Percentiles rank a stretch among this genome's conserved stretches.
Conservation (phyloP, 805 yeast species). For the Starmerella bombi region DNA sequence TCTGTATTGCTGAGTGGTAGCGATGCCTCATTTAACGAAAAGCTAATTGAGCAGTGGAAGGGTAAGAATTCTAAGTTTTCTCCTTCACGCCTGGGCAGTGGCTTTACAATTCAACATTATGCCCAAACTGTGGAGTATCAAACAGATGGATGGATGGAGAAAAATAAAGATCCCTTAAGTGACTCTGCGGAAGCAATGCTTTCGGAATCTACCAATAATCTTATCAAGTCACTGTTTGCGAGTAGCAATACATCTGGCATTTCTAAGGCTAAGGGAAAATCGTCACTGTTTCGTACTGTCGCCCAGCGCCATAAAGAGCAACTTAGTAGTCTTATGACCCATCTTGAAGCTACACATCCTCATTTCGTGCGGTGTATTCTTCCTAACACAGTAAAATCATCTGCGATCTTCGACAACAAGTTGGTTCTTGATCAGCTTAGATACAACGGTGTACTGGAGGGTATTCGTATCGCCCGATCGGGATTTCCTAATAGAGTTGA, state of each 20-base stretch:
- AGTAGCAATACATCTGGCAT: slow-evolving; percentile 11
- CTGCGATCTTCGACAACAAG: slow-evolving; percentile 57
- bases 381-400: slow-evolving; percentile 66
- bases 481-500: slow-evolving; percentile 91
- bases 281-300: slow-evolving; percentile 51
- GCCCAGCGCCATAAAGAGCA: slow-evolving; percentile 86
- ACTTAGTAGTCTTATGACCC: slow-evolving; percentile 53
- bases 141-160: slow-evolving; percentile 84
- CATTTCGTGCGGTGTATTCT: slow-evolving; percentile 93
- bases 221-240: slow-evolving; percentile 45
- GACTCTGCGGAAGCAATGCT: slow-evolving; percentile 56
- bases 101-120: slow-evolving; percentile 78
- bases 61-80: slow-evolving; percentile 43
- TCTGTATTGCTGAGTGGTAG: slow-evolving; percentile 87
- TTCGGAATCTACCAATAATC: slow-evolving; percentile 40
- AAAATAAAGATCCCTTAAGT: slow-evolving; percentile 85
- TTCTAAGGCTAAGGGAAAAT: slow-evolving; percentile 15
- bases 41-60: slow-evolving; percentile 54
- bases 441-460: slow-evolving; percentile 96
- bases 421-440: slow-evolving; percentile 79
- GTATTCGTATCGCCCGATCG: slow-evolving; percentile 90
- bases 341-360: slow-evolving; percentile 71
- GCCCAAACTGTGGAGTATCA: slow-evolving; percentile 95
- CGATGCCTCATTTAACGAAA: slow-evolving; percentile 70
- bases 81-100: slow-evolving; percentile 60